Evolutionary conservation across 2,329 filamentous ascomycete genomes (phyloP).

Genomic region (Aspergillus hortae): DNA sequence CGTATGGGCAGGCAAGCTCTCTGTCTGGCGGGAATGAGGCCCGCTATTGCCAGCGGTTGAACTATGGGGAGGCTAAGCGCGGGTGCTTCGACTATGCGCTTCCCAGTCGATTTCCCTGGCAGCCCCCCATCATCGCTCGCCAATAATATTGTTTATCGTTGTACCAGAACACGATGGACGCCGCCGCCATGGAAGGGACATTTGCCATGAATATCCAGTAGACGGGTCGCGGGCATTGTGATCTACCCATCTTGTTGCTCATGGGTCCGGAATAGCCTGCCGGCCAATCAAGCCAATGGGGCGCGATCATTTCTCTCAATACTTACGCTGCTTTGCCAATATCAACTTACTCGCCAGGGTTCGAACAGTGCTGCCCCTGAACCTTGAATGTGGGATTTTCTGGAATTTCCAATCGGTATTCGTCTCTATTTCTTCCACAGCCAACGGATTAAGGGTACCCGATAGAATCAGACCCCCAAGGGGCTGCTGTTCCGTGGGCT

Average conservation of each 20-base stretch:
- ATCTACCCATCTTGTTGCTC: neutral
- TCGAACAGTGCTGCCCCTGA: neutral
- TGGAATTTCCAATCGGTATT: neutral
- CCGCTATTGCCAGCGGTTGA: conserved; percentile 1
- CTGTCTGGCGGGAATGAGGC: neutral
- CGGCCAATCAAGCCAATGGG: conserved; percentile 12
- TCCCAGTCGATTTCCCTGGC: neutral
- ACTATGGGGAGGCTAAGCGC: neutral
- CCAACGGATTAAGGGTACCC: too few relatives aligned
- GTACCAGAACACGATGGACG: neutral
- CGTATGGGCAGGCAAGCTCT: neutral
- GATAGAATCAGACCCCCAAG: neutral
- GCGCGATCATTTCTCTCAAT: conserved; percentile 10
- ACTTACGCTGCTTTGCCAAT: neutral
- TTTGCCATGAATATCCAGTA: neutral
- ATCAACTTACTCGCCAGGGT: neutral
- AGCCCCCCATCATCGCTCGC: neutral
- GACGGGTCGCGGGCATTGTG: neutral
- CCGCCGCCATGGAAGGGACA: neutral
- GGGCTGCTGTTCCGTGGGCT: neutral
- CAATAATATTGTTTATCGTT: neutral
- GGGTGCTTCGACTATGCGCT: neutral
- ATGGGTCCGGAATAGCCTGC: conserved; percentile 9
- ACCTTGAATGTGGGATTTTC: neutral
- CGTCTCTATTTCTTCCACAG: neutral